These are phyloP conservation scores for Neonectria magnoliae DNA, from an alignment of 2,329 filamentous ascomycete genomes.

Conservation along the genomic window DNA sequence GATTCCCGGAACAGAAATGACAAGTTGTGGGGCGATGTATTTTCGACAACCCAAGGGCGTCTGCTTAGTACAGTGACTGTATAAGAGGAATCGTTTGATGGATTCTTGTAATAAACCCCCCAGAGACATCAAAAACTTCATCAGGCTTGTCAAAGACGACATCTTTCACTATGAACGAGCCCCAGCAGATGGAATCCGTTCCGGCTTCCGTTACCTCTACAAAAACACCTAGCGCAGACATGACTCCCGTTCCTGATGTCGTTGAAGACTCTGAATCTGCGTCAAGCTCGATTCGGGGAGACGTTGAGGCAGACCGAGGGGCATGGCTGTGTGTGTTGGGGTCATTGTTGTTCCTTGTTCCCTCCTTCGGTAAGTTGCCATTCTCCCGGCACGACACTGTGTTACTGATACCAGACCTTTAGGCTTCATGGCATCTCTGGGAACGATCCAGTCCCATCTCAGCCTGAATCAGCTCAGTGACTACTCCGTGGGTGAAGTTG, in stretches of 20 bases:
- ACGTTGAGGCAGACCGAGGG: conserved; percentile 19
- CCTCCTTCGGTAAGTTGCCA: conserved; percentile 10
- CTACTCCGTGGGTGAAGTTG: conserved; percentile 54
- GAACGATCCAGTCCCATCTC: conserved; percentile 57
- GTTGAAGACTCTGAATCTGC: conserved; percentile 14
- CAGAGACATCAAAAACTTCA: neutral
- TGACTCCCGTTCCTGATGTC: conserved; percentile 9
- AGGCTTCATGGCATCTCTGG: conserved; percentile 58
- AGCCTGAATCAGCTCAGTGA: conserved; percentile 52
- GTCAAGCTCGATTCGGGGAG: neutral
- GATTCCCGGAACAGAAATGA: conserved; percentile 18
- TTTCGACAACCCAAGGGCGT: conserved; percentile 8
- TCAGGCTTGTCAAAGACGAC: neutral
- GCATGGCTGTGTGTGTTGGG: conserved; percentile 29
- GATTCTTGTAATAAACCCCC: neutral
- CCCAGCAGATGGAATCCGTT: conserved; percentile 4
- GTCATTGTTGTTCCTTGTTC: conserved; percentile 27
- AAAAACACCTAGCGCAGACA: neutral
- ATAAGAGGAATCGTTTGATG: neutral
- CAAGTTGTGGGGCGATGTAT: conserved; percentile 6
- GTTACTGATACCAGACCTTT: neutral
- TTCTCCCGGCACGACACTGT: neutral
- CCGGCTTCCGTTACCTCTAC: neutral
- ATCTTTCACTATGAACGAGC: neutral
- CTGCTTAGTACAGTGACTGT: neutral